Conservation (phyloP, 2,329 filamentous ascomycete genomes). For the Akanthomyces lecanii region DNA sequence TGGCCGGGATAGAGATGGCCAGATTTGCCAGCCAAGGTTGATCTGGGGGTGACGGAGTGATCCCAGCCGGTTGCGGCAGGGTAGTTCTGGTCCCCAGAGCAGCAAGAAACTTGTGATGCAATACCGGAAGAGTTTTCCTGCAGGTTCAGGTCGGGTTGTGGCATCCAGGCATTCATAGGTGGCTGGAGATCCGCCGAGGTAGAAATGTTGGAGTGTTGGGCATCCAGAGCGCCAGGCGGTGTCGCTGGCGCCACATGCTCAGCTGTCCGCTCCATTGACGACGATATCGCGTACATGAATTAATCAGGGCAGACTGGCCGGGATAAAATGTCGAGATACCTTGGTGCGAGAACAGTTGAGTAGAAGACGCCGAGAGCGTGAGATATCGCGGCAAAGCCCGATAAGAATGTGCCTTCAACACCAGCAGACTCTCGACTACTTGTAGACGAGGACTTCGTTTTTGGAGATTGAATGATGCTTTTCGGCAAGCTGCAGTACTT, state of each 20-base stretch:
- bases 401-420: neutral
- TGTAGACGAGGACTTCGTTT: neutral
- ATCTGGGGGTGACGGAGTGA: constrained; percentile 6
- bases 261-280: constrained; percentile 10
- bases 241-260: constrained; percentile 4
- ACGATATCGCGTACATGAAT: neutral
- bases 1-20: constrained; percentile 9
- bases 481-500: neutral
- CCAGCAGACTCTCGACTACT: neutral
- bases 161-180: constrained; percentile 11
- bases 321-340: neutral
- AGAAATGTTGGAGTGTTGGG: constrained; percentile 12
- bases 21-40: neutral
- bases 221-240: neutral
- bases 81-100: neutral
- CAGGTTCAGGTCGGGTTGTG: neutral
- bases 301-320: neutral
- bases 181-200: constrained; percentile 8
- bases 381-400: neutral
- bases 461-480: neutral
- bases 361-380: neutral
- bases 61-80: constrained; percentile 1
- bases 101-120: neutral
- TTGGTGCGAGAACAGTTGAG: neutral
- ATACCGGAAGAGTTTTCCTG: neutral